Conservation (phyloP, 2,329 filamentous ascomycete species). For the Dactylellina cionopaga region DNA sequence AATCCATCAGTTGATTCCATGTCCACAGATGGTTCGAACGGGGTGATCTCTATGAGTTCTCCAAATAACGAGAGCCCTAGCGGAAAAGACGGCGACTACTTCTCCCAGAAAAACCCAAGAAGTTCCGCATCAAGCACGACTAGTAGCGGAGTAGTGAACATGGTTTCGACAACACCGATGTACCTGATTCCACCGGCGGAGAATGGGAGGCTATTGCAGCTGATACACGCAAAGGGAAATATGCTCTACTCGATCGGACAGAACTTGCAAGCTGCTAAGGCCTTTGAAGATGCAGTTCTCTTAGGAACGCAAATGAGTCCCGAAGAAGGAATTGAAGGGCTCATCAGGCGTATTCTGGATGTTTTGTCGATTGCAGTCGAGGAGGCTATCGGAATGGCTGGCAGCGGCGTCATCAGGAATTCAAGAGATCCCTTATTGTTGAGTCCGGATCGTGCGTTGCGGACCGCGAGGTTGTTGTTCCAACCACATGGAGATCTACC, state of each 20-base stretch:
- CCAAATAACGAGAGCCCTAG: constrained; percentile 21
- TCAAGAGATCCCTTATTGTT: constrained; percentile 76
- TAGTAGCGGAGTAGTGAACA: constrained; percentile 22
- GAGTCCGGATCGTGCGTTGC: constrained; percentile 81
- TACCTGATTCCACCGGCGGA: constrained; percentile 86
- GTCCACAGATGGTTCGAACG: constrained; percentile 50
- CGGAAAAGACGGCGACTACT: constrained; percentile 36
- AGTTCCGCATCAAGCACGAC: constrained; percentile 21
- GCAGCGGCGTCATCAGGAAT: constrained; percentile 57
- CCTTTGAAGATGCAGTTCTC: constrained; percentile 93
- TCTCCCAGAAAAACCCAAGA: constrained; percentile 8
- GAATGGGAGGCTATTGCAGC: constrained; percentile 90
- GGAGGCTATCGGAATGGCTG: constrained; percentile 59
- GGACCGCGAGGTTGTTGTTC: constrained; percentile 86
- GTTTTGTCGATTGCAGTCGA: constrained; percentile 69
- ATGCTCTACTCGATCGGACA: constrained; percentile 93
- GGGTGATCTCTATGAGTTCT: constrained; percentile 49
- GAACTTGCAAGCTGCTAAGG: constrained; percentile 79
- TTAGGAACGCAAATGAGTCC: constrained; percentile 78
- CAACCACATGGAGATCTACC: constrained; percentile 78
- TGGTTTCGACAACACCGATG: constrained; percentile 32
- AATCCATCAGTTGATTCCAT: constrained; percentile 49
- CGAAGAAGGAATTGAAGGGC: constrained; percentile 75
- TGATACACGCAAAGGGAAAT: constrained; percentile 97
- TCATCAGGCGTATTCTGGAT: constrained; percentile 80